phyloP scores from a whole-genome alignment of 352 stramenopile genomes.

The Hyaloperonospora brassicae region DNA sequence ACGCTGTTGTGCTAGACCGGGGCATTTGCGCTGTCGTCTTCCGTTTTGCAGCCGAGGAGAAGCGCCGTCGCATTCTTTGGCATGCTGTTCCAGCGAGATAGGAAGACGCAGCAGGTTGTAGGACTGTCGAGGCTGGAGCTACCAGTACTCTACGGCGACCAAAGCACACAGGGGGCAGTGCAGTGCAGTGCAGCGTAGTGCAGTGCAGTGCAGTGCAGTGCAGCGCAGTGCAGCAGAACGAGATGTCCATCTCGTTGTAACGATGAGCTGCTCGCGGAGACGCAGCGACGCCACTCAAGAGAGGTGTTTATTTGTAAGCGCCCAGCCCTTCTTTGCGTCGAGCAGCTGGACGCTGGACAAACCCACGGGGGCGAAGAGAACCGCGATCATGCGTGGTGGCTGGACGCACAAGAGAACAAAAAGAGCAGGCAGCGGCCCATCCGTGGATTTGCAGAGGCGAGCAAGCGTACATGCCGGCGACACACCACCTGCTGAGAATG shows the following conservation, averaged over 20 bases:
- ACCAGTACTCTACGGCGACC: constrained; percentile 2
- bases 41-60: constrained; percentile 21
- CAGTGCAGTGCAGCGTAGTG: not conserved
- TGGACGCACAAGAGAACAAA: constrained; percentile 14
- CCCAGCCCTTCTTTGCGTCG: too few species aligned
- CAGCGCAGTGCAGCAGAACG: not conserved
- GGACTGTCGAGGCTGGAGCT: not conserved
- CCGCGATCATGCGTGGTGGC: not conserved
- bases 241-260: not conserved
- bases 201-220: not conserved
- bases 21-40: constrained; percentile 24
- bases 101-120: constrained; percentile 1
- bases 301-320: too few species aligned
- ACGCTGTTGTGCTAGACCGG: constrained; percentile 21
- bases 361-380: too few species aligned
- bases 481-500: constrained; percentile 6
- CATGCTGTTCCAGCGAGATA: constrained; percentile 9
- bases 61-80: constrained; percentile 22
- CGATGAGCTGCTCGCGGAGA: too few species aligned
- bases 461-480: constrained; percentile 5
- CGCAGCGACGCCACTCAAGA: too few species aligned
- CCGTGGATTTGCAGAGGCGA: constrained; percentile 14
- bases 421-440: constrained; percentile 5
- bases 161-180: constrained; percentile 9
- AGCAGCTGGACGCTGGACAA: too few species aligned